These are phyloP conservation scores for Hypoxylon sp. DNA, from an alignment of 2,329 filamentous ascomycete species.

Conservation along the genomic window DNA sequence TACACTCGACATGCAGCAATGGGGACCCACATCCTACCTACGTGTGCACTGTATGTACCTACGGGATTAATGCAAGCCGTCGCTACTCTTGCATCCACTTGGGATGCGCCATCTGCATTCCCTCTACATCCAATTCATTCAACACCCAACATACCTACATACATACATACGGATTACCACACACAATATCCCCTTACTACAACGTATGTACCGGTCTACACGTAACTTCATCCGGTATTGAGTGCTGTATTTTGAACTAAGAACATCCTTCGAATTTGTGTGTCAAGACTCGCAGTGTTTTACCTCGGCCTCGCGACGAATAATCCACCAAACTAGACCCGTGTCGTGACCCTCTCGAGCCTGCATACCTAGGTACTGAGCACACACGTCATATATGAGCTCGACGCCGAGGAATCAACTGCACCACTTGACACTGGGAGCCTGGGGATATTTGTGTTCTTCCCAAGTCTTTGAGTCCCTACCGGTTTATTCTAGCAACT, in stretches of 20 bases:
- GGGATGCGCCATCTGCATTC: conserved; percentile 14
- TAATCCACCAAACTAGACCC: conserved; percentile 3
- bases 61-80: conserved; percentile 3
- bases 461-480: neutral
- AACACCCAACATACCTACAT: neutral
- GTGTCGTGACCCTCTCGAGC: conserved; percentile 9
- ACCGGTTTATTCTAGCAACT: conserved; percentile 9
- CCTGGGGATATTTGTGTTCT: conserved; percentile 10
- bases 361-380: too few relatives aligned
- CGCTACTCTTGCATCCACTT: conserved; percentile 19
- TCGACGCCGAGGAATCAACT: conserved; percentile 32
- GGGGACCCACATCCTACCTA: conserved; percentile 11
- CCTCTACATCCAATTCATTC: conserved; percentile 13
- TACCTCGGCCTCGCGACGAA: conserved; percentile 18
- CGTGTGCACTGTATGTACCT: conserved; percentile 6
- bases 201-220: conserved; percentile 25
- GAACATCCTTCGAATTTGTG: conserved; percentile 11
- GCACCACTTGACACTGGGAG: conserved; percentile 25
- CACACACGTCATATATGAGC: conserved; percentile 34
- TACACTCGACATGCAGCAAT: conserved; percentile 1
- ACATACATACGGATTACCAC: conserved; percentile 14
- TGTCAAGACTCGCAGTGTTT: conserved; percentile 26
- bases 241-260: conserved; percentile 5
- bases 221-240: conserved; percentile 18
- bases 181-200: conserved; percentile 27